Base-by-base conservation (phyloP, 164 flowering plant genomes). In the Akebia trifoliata region DNA sequence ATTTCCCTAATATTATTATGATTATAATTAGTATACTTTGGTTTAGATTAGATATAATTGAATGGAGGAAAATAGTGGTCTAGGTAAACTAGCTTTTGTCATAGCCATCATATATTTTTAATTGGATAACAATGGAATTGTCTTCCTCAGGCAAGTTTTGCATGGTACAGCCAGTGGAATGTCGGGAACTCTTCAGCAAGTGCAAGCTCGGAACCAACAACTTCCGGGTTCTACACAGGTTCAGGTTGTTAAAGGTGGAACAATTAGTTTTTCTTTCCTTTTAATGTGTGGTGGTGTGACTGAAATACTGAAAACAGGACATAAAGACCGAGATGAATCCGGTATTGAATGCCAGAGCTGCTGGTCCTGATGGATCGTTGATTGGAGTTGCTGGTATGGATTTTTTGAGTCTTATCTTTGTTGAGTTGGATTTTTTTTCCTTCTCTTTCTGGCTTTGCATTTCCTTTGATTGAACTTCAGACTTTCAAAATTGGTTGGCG, bases 101-200 rank as follows among this genome's bases (percentile, higher is more conserved):
- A n/a, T n/a, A n/a, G n/a, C n/a, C n/a, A n/a, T n/a, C n/a, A n/a
- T n/a, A n/a, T n/a, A 22, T 44, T n/a, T 47, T 58, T 30, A 44
- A 43, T 40, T 52, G 11, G 51, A 53, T 61, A 1, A 4, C 51
- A 17, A 34, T n/a, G 17, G 2, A 6, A 25, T 18, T 51, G 56
- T n/a, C 47, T 66, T 70, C 26, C 26, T 54, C 80, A 93, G 99
- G 80, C 99, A 85, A 81, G 85, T 86, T 30, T 76, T 90, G 76
- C 97, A 93, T 77, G 95, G 94, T 57, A 18, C 88, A 17, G 80
- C 88, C 55, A 88, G 93, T 61, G 83, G 83, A 32, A 77, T 90
- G 84, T 71, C 90, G 25, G 79, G 77, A 38, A 65, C 74, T 65
- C 77, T 76, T 64, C 85, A 85, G 28, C 99, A 93, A 76, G 88